A percentile compares a stretch with the other conserved stretches of the same genome.
phyloP scores from a whole-genome alignment of 2,329 filamentous ascomycete genomes.

The Dryadomyces quercus-mongolicae region DNA sequence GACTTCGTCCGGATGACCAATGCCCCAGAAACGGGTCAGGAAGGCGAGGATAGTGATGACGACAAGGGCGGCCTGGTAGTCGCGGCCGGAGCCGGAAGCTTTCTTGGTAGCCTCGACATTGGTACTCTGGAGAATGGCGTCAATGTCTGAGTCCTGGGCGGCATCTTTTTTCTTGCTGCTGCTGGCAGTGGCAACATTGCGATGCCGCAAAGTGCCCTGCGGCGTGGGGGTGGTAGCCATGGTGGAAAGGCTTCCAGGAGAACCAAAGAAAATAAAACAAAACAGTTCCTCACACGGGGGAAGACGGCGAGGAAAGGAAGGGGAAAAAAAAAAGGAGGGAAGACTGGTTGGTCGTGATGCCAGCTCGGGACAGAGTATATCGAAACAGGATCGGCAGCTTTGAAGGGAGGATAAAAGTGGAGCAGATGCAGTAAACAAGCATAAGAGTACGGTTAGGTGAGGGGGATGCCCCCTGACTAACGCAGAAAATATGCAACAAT shows the following conservation, averaged over 20 bases:
- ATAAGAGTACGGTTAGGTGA: neutral
- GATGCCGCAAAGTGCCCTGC: constrained; percentile 48
- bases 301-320: neutral
- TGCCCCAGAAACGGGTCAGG: constrained; percentile 88
- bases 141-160: constrained; percentile 32
- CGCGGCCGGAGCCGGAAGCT: constrained; percentile 51
- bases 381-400: neutral
- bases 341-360: neutral
- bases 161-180: constrained; percentile 36
- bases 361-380: neutral
- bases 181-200: constrained; percentile 29
- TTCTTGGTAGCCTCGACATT: constrained; percentile 19
- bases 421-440: neutral
- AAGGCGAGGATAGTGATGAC: constrained; percentile 79
- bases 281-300: neutral
- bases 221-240: constrained; percentile 29
- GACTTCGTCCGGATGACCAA: constrained; percentile 88
- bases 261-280: neutral
- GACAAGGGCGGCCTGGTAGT: constrained; percentile 68
- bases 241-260: neutral
- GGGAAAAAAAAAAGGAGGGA: neutral
- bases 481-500: neutral
- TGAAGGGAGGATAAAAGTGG: neutral
- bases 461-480: neutral
- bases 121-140: constrained; percentile 31